A percentile compares a stretch with the other conserved stretches of the same genome.
Evolutionary conservation across 2,329 filamentous ascomycete genomes (phyloP).

Genomic region (Tolypocladium capitatum): DNA sequence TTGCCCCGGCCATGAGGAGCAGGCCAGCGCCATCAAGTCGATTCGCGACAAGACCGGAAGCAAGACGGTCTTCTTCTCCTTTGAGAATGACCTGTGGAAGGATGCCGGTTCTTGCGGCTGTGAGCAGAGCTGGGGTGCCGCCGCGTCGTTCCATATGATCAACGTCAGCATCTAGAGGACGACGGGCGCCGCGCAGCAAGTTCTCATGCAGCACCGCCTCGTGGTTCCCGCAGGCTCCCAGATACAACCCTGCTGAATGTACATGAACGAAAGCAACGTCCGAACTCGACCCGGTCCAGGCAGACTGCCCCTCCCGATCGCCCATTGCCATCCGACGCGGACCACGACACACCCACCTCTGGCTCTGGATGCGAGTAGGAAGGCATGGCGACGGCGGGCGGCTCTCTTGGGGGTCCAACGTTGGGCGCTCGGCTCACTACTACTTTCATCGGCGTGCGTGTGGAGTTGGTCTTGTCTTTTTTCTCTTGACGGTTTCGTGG

Average conservation of each 20-base stretch:
- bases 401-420: neutral
- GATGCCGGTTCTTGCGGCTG: conserved; percentile 50
- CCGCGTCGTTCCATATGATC: conserved; percentile 3
- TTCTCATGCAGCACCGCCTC: neutral
- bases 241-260: conserved; percentile 11
- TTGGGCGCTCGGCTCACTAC: neutral
- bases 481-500: neutral
- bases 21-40: conserved; percentile 56
- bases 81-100: conserved; percentile 75
- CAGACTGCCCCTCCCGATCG: conserved; percentile 1
- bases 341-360: neutral
- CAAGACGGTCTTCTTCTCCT: conserved; percentile 71
- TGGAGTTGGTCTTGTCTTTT: neutral
- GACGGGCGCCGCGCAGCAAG: neutral
- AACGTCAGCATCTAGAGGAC: conserved; percentile 2
- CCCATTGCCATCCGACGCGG: neutral
- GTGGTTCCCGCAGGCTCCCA: neutral
- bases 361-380: neutral
- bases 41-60: conserved; percentile 55
- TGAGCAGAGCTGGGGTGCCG: conserved; percentile 70
- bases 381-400: neutral
- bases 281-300: conserved; percentile 10
- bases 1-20: conserved; percentile 51
- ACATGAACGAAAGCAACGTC: conserved; percentile 10
- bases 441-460: conserved; percentile 3